Evolutionary conservation across 345 rosid genomes (phyloP).

Genomic region (Salix caprea): DNA sequence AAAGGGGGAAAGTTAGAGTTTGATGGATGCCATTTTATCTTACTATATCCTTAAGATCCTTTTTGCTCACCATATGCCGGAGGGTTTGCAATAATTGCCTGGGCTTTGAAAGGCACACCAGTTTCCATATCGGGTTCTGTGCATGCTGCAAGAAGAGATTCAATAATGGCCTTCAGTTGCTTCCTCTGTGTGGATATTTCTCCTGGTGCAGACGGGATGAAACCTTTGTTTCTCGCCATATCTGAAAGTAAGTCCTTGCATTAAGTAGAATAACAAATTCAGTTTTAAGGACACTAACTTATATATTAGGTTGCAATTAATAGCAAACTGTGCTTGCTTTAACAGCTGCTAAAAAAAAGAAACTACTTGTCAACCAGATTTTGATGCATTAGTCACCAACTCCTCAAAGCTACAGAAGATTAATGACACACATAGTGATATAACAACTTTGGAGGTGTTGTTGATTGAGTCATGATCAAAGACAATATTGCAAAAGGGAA

Average conservation of each 20-base stretch:
- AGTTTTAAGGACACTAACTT: too few relatives aligned
- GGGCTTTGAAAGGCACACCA: constrained; percentile 69
- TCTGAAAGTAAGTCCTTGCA: constrained; percentile 36
- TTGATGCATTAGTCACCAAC: too few relatives aligned
- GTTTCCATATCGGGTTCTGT: constrained; percentile 81
- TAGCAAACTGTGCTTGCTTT: background rate
- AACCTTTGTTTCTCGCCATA: constrained; percentile 97
- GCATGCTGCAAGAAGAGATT: constrained; percentile 95
- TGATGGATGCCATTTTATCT: background rate
- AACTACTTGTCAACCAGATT: too few relatives aligned
- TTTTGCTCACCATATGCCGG: constrained; percentile 77
- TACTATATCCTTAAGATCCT: background rate
- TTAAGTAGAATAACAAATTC: background rate
- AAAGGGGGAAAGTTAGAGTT: constrained; percentile 13
- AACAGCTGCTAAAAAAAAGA: background rate
- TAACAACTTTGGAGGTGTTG: too few relatives aligned
- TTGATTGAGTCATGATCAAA: too few relatives aligned
- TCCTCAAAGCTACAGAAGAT: too few relatives aligned
- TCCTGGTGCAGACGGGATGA: constrained; percentile 92
- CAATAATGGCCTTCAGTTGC: constrained; percentile 88
- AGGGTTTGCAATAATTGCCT: constrained; percentile 97
- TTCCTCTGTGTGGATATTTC: constrained; percentile 86
- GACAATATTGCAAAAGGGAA: background rate
- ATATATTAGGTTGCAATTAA: background rate
- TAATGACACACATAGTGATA: too few relatives aligned